Evolutionary conservation across 192 early-diverging fungal genomes (phyloP), one percentile per base, ranked within the genome.

Genomic region (Spizellomyces sp.): DNA sequence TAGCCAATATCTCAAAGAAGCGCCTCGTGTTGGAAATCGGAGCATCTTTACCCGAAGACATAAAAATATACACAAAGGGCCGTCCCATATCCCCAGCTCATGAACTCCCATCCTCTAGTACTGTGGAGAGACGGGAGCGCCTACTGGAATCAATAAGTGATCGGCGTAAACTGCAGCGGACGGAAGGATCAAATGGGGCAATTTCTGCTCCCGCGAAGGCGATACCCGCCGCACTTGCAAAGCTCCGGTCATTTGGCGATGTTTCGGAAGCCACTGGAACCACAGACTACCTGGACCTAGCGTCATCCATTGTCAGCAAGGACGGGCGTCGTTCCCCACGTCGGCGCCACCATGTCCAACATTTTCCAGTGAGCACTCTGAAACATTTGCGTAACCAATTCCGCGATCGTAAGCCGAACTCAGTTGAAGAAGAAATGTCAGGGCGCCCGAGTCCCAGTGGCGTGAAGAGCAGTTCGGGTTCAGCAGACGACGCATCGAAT

Each of bases 1-100:
- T 99, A 45, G 92, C 91, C 59, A 99, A 97, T 70, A 90, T 95
- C 46, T 93, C 86, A 1, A 75, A 79, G 58, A 80, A 83, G 73
- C 64, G 71, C 48, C 69, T 88, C 14, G 65, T 77, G 5, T 44
- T 88, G 21, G 76, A 78, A 57, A 14, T 88, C 22, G 65, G 76
- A 4, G 76, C 81, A 5, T 84, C 84, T 9, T 36, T 79, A 47
- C 80, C 81, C 5, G 83, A 81, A 8, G 84, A 86, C 22, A 74
- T 86, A n/a, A 43, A 58, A 41, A 75, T 81, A 6, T 86, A 74
- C 66, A 63, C 48, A 2, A 79, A 75, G 44, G 70, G 62, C 27
- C 36, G 42, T 3, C 42, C 62, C 15, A 17, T 42, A 12, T 43
- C 62, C 5, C 42, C 54, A 72, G 72, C 9, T 61, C 80, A 45